Percentiles rank a stretch among this genome's conserved stretches.
Evolutionary conservation across 495 filamentous ascomycete species (phyloP).

Genomic region (Tuber calosporum): DNA sequence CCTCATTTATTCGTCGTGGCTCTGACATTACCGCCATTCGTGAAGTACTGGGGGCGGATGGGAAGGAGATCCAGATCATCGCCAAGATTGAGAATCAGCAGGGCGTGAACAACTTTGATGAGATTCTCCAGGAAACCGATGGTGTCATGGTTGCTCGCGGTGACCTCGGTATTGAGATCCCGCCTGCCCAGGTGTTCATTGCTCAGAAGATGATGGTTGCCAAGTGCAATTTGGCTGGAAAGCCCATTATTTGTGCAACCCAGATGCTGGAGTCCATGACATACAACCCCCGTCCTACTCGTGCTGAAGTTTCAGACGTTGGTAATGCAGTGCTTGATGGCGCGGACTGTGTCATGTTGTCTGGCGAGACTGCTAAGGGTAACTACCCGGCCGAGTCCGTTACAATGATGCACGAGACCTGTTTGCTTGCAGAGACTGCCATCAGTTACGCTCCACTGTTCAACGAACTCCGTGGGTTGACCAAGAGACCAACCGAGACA

Average conservation of each 20-base stretch:
- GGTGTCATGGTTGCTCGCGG: slow-evolving; percentile 99
- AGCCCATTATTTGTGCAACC: slow-evolving; percentile 85
- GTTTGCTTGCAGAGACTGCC: slow-evolving; percentile 87
- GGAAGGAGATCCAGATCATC: slow-evolving; percentile 96
- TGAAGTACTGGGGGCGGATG: slow-evolving; percentile 81
- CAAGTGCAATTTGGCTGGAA: slow-evolving; percentile 99
- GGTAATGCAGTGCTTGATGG: slow-evolving; percentile 96
- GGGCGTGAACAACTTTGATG: slow-evolving; percentile 97
- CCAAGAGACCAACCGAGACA: slow-evolving; percentile 70
- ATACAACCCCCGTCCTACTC: slow-evolving; percentile 95
- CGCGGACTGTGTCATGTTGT: slow-evolving; percentile 99
- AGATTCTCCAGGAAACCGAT: slow-evolving; percentile 92
- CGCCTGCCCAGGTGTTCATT: slow-evolving; percentile 94
- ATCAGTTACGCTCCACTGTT: slow-evolving; percentile 95
- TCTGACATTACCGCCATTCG: slow-evolving; percentile 89
- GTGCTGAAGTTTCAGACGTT: slow-evolving; percentile 96
- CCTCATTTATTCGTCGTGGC: slow-evolving; percentile 91
- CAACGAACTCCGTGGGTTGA: slow-evolving; percentile 81
- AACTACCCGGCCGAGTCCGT: slow-evolving; percentile 88
- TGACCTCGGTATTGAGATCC: slow-evolving; percentile 97
- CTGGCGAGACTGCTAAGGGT: slow-evolving; percentile 97
- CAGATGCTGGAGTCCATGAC: slow-evolving; percentile 99
- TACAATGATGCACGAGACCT: slow-evolving; percentile 95
- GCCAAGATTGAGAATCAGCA: slow-evolving; percentile 99
- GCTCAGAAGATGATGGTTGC: slow-evolving; percentile 99